Evolutionary conservation across 768 basidiomycete genomes (phyloP).

Genomic region (Pleurotus giganteus): DNA sequence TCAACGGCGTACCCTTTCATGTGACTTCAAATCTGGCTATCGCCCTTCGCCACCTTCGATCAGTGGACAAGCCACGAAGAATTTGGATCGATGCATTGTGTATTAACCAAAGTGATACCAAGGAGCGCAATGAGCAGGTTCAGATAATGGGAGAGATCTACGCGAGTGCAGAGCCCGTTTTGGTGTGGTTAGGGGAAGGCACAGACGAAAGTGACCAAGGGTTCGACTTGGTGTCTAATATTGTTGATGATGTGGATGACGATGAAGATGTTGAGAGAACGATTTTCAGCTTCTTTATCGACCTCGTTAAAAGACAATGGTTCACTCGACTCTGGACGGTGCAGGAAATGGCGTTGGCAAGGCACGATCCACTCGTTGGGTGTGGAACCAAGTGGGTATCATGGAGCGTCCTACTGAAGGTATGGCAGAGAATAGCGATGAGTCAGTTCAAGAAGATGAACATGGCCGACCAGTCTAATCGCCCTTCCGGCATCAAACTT

Average conservation of each 20-base stretch:
- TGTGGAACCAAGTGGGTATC: background rate
- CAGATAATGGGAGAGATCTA: background rate
- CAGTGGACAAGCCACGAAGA: background rate
- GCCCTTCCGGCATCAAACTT: background rate
- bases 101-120: background rate
- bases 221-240: background rate
- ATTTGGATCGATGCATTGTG: background rate
- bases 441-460: background rate
- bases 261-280: background rate
- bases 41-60: background rate
- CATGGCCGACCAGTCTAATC: background rate
- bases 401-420: background rate
- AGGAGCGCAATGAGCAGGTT: background rate
- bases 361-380: background rate
- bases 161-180: background rate
- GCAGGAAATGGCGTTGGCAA: background rate
- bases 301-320: background rate
- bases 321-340: background rate
- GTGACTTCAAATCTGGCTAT: background rate
- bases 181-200: background rate
- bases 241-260: background rate
- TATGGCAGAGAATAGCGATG: background rate
- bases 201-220: background rate
- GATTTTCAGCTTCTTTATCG: background rate
- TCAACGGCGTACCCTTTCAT: background rate